Evolutionary conservation across 129 eudicot genomes (phyloP).

Genomic region (Ambrosia artemisiifolia): DNA sequence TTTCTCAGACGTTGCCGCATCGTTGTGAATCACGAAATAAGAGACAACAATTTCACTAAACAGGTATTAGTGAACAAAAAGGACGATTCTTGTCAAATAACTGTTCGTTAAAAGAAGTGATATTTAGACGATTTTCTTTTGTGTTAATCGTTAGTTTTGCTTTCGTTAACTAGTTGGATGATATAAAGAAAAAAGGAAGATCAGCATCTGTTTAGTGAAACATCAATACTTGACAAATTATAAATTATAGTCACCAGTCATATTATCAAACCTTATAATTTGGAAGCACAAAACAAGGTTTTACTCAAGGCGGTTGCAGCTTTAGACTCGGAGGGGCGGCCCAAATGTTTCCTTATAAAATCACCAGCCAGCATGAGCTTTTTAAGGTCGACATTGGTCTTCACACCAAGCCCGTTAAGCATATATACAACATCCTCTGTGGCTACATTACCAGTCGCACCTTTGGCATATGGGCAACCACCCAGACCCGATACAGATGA

Average conservation of each 20-base stretch:
- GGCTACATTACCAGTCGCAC: constrained; percentile 85
- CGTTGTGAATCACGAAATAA: too few relatives aligned
- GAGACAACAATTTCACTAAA: too few relatives aligned
- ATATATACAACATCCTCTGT: constrained; percentile 89
- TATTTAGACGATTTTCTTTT: too few relatives aligned
- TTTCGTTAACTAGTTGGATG: background rate
- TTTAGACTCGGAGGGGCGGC: constrained; percentile 73
- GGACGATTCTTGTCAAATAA: too few relatives aligned
- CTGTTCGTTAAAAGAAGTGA: too few relatives aligned
- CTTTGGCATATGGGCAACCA: constrained; percentile 95
- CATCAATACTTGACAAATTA: background rate
- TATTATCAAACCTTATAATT: constrained; percentile 38
- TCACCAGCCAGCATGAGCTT: constrained; percentile 71
- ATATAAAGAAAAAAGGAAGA: background rate
- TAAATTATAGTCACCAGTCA: background rate
- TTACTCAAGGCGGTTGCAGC: constrained; percentile 57
- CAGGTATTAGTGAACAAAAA: too few relatives aligned
- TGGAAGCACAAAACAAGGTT: constrained; percentile 46
- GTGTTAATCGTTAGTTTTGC: too few relatives aligned
- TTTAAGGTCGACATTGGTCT: constrained; percentile 59
- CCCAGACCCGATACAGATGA: constrained; percentile 87
- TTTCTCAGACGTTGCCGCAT: too few relatives aligned
- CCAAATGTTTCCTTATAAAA: constrained; percentile 64
- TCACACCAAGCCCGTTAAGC: constrained; percentile 81
- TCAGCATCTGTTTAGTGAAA: background rate